phyloP scores from a whole-genome alignment of 2,329 filamentous ascomycete genomes.

The Penicillium sp. region DNA sequence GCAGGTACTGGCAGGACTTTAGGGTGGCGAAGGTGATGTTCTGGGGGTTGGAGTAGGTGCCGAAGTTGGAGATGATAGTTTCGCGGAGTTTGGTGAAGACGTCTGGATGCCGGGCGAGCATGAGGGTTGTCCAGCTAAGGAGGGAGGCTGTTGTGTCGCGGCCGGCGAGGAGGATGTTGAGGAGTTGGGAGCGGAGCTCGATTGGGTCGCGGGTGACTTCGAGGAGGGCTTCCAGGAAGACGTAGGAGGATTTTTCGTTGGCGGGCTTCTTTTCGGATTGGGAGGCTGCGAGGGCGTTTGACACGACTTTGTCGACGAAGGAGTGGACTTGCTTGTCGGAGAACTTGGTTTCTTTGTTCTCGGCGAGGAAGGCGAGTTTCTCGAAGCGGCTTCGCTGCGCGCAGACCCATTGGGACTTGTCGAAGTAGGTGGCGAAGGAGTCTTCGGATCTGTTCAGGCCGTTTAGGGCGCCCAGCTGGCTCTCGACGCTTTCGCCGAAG shows the following conservation, averaged over 20 bases:
- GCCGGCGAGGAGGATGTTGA: slow-evolving; percentile 47
- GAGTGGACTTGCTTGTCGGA: slow-evolving; percentile 33
- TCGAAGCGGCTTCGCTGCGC: slow-evolving; percentile 22
- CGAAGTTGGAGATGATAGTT: slow-evolving; percentile 31
- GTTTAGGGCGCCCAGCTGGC: slow-evolving; percentile 33
- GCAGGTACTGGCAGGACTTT: slow-evolving; percentile 35
- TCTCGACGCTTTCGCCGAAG: slow-evolving; percentile 64
- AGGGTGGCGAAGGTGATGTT: slow-evolving; percentile 39
- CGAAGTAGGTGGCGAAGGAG: slow-evolving; percentile 31
- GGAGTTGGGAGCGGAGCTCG: slow-evolving; percentile 42
- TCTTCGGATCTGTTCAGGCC: slow-evolving; percentile 45
- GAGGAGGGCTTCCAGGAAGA: slow-evolving; percentile 45
- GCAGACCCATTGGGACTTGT: slow-evolving; percentile 27
- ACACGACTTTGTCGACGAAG: slow-evolving; percentile 41
- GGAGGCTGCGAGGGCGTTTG: slow-evolving; percentile 29
- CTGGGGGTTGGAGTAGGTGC: slow-evolving; percentile 31
- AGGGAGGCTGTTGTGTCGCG: slow-evolving; percentile 47
- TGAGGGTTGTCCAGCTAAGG: slow-evolving; percentile 40
- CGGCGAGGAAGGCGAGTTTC: slow-evolving; percentile 22
- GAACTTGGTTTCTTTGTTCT: slow-evolving; percentile 27
- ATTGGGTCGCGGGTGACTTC: slow-evolving; percentile 41
- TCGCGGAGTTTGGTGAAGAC: slow-evolving; percentile 31
- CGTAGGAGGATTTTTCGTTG: slow-evolving; percentile 33
- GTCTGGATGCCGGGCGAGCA: slow-evolving; percentile 35
- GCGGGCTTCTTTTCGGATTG: slow-evolving; percentile 21